Evolutionary conservation across 495 filamentous ascomycete genomes (phyloP), one percentile per base, ranked within the genome.

Genomic region (Daldinia caldariorum): DNA sequence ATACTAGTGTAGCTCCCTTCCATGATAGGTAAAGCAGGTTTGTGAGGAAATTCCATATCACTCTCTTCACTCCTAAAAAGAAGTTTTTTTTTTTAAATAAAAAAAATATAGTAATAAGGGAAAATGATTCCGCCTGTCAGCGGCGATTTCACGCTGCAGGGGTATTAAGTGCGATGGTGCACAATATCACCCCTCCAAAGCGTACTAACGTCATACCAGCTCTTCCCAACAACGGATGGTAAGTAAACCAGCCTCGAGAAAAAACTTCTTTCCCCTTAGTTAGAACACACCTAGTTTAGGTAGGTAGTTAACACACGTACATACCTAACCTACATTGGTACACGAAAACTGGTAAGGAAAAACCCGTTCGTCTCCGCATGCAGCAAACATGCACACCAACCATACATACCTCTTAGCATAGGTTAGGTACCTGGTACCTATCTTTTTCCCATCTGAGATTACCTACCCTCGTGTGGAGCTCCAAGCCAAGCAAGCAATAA

Each of bases 101-200:
- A 35, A 35, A 35, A 35, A 35, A 35, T 3, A 26, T 26, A 26
- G 3, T 3, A 26, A 26, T 1, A 26, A 26, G 26, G 26, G 26
- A 26, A 26, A 26, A 26, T 26, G n/a, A 49, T 1, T 6, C 43
- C 18, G 43, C 43, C 43, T 22, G 18, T 47, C 43, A 47, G 18
- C 43, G 18, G 16, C 43, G 43, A 47, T 22, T 47, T 22, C 43
- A 22, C 43, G 43, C 43, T 47, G 43, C 43, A 47, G 43, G 43
- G 43, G 43, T 22, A 47, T 4, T 18, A 10, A 47, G 20, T 47
- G 43, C 18, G 43, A 47, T 22, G 9, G 43, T 47, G 43, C 12
- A 3, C 26, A 3, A 49, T 20, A 47, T 14, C 43, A 47, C 14
- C n/a, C 14, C n/a, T 8, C 18, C 45, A 26, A 13, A 9, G 45